Percentiles rank a stretch among this genome's conserved stretches.
Conservation (phyloP, 2,329 filamentous ascomycete genomes). For the Pyricularia pennisetigena region DNA sequence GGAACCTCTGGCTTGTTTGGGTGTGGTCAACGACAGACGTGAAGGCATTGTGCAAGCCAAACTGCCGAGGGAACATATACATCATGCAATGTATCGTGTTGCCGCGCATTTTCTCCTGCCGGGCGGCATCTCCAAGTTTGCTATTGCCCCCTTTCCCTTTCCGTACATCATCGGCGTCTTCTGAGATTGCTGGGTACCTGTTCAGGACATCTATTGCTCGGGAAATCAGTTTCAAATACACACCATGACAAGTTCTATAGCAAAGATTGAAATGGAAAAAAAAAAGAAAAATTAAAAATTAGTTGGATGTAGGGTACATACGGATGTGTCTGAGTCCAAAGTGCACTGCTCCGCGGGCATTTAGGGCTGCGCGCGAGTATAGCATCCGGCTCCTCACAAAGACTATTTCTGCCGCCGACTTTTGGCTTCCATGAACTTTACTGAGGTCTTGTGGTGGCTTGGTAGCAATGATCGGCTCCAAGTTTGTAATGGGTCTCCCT, state of each 20-base stretch:
- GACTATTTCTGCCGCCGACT: constrained; percentile 48
- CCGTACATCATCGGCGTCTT: not conserved
- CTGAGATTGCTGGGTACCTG: constrained; percentile 40
- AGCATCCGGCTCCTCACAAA: constrained; percentile 80
- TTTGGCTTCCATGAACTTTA: constrained; percentile 5
- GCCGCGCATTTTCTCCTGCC: constrained; percentile 14
- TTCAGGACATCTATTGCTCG: constrained; percentile 63
- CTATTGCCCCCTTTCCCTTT: not conserved
- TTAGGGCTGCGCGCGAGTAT: constrained; percentile 68
- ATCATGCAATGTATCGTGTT: constrained; percentile 69
- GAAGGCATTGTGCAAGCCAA: constrained; percentile 87
- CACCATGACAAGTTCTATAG: not conserved
- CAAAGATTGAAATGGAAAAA: not conserved
- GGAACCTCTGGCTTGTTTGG: constrained; percentile 63
- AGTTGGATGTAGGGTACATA: constrained; percentile 32
- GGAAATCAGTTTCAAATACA: not conserved
- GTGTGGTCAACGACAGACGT: constrained; percentile 54
- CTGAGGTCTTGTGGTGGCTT: not conserved
- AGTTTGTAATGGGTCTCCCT: constrained; percentile 9
- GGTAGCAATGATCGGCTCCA: not conserved
- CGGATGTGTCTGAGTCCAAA: constrained; percentile 75
- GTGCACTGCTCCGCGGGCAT: constrained; percentile 53
- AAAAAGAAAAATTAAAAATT: too few species aligned
- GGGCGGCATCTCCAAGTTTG: not conserved
- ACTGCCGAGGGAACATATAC: constrained; percentile 90